Base-by-base conservation (phyloP, 2,329 filamentous ascomycete genomes). In the Beauveria scarabaeidicola region DNA sequence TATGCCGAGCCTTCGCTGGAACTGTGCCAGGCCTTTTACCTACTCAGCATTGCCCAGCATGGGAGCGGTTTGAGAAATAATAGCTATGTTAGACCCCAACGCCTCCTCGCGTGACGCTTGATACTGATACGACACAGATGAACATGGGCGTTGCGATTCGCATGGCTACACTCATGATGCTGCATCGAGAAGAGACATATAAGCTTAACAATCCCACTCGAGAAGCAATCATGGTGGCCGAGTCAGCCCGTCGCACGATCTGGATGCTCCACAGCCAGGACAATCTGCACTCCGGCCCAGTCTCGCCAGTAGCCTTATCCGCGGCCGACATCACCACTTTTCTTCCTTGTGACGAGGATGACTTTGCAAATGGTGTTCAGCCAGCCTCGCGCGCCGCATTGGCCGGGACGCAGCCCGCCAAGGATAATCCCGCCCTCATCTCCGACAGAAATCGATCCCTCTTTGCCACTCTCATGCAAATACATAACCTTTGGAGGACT, bases 261-360 rank as follows among this genome's bases (percentile, higher is more conserved):
- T 84, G 81, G 81, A 83, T 83, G 79, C 66, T 84, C 38, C 78
- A 83, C 65, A 82, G 77, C 63, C 81, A 84, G 64, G 81, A 84
- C 62, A 82, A 81, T 63, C 72, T 84, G 25, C 79, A 82, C 62
- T 81, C 79, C 0, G 78, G 80, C 0, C 78, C 79, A 3, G 70
- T 73, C 32, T 79, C 78, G 11, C 80, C 81, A 3, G 73, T 81
- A 2, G 78, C 79, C 0, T 71, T 84, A 3, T 74, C 75, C 5
- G 77, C 79, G 3, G 73, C 74, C 38, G 81, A 84, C 61, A 83
- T 84, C 47, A 82, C 79, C 0, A 72, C 80, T 1, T 71, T 83
- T 23, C 73, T 84, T 1, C 81, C 81, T 0, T 76, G 78, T 65
- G 74, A 79, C 60, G 81, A 84, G 64, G 69, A 73, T 0, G 78